phyloP scores from a whole-genome alignment of 371 early-diverging fungal genomes.

The Rhizopus stolonifer region DNA sequence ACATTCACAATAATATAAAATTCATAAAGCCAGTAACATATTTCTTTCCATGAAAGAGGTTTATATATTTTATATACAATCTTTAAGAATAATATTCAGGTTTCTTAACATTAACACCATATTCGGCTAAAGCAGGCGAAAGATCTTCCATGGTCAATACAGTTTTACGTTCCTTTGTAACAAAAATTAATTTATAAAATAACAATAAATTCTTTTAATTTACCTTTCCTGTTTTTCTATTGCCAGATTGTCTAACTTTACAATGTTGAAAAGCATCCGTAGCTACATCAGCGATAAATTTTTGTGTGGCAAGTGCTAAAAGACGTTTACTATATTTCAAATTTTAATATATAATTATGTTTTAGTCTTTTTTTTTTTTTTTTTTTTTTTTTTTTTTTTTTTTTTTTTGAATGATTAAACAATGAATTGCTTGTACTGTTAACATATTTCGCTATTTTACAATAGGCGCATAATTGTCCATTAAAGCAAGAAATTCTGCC shows the following conservation, averaged over 20 bases:
- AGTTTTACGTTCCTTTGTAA: slow-evolving; percentile 70
- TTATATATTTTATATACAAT: not conserved
- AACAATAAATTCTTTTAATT: not conserved
- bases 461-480: slow-evolving; percentile 89
- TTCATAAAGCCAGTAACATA: no score
- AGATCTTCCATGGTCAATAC: slow-evolving; percentile 93
- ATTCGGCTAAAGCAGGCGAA: slow-evolving; percentile 85
- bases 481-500: slow-evolving; percentile 81
- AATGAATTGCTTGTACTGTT: not conserved
- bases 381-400: not conserved
- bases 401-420: not conserved
- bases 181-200: not conserved
- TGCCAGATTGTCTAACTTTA: slow-evolving; percentile 80
- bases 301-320: slow-evolving; percentile 91
- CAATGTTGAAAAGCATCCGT: slow-evolving; percentile 93
- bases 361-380: not conserved
- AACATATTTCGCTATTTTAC: slow-evolving; percentile 38
- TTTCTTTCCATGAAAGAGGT: no score
- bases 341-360: not conserved
- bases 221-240: slow-evolving; percentile 40
- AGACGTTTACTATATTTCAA: slow-evolving; percentile 69
- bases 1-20: no score
- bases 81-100: slow-evolving; percentile 81
- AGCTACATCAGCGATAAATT: slow-evolving; percentile 93
- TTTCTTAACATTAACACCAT: slow-evolving; percentile 92